Evolutionary conservation across 1,284 basidiomycete species (phyloP).

Genomic region (Tylopilus sp.): DNA sequence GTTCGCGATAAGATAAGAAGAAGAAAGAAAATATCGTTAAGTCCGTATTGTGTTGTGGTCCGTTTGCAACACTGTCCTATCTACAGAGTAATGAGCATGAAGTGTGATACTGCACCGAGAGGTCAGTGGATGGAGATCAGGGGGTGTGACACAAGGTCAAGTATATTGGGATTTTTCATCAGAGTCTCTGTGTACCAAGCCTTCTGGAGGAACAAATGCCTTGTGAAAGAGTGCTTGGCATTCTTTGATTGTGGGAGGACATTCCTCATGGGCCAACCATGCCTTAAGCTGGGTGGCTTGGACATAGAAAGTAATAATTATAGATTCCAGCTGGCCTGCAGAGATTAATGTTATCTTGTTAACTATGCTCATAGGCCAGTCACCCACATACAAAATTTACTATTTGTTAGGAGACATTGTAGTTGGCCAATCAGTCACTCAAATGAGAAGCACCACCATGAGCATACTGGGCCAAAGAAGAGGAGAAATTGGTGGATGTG

Average conservation of each 20-base stretch:
- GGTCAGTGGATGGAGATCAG: neutral
- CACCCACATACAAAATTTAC: slow-evolving; percentile 8
- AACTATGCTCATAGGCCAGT: neutral
- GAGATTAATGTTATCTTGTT: neutral
- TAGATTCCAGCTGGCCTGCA: slow-evolving; percentile 9
- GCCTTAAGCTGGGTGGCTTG: slow-evolving; percentile 3
- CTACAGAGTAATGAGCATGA: neutral
- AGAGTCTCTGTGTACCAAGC: neutral
- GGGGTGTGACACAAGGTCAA: neutral
- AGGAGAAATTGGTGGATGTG: slow-evolving; percentile 7
- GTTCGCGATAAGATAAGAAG: no score
- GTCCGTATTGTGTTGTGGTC: no score
- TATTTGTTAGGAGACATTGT: slow-evolving; percentile 10
- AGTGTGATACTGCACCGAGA: neutral
- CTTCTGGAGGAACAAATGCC: neutral
- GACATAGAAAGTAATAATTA: neutral
- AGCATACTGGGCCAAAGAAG: neutral
- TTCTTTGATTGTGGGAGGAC: slow-evolving; percentile 2
- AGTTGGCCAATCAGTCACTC: slow-evolving; percentile 12
- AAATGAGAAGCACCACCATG: slow-evolving; percentile 13
- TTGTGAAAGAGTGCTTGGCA: slow-evolving; percentile 4
- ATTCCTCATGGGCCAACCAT: neutral
- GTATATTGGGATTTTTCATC: neutral
- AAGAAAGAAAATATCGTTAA: no score
- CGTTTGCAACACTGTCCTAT: no score